These are phyloP conservation scores for Coffea humblotiana DNA, from an alignment of 305 asterid species.

Conservation along the genomic window DNA sequence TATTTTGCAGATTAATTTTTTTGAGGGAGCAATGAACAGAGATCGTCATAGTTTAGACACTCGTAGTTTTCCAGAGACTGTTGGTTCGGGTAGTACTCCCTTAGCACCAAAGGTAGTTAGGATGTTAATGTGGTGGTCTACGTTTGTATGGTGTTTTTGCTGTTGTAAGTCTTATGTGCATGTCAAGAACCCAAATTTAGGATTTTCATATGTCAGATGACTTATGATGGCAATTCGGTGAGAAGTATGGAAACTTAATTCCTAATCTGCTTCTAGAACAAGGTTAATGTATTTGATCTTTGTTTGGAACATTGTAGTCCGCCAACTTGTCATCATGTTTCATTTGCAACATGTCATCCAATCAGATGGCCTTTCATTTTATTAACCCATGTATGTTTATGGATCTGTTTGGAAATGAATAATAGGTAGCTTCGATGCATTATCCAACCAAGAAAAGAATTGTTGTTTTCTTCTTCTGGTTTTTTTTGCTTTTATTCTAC, in stretches of 20 bases:
- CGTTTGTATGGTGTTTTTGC: conserved; percentile 27
- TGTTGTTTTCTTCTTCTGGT: background rate
- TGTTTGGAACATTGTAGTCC: background rate
- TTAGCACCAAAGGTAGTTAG: conserved; percentile 40
- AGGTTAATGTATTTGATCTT: background rate
- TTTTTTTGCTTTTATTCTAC: background rate
- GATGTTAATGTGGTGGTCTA: conserved; percentile 28
- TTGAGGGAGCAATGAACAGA: conserved; percentile 43
- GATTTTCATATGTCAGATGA: background rate
- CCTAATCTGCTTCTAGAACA: background rate
- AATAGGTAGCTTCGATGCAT: background rate
- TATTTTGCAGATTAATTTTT: conserved; percentile 65
- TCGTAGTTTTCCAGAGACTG: conserved; percentile 55
- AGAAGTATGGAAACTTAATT: background rate
- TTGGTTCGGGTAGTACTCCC: conserved; percentile 47
- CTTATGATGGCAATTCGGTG: background rate
- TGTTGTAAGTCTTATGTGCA: background rate
- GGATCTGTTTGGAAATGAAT: background rate
- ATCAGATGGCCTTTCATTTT: background rate
- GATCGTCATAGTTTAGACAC: conserved; percentile 30
- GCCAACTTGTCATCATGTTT: background rate
- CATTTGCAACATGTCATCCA: background rate
- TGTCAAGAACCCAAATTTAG: background rate
- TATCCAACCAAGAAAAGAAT: background rate
- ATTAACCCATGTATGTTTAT: background rate